Evolutionary conservation across 2,329 filamentous ascomycete species (phyloP), one percentile per base, ranked within the genome.

Genomic region (Alternaria hordeiaustralica): DNA sequence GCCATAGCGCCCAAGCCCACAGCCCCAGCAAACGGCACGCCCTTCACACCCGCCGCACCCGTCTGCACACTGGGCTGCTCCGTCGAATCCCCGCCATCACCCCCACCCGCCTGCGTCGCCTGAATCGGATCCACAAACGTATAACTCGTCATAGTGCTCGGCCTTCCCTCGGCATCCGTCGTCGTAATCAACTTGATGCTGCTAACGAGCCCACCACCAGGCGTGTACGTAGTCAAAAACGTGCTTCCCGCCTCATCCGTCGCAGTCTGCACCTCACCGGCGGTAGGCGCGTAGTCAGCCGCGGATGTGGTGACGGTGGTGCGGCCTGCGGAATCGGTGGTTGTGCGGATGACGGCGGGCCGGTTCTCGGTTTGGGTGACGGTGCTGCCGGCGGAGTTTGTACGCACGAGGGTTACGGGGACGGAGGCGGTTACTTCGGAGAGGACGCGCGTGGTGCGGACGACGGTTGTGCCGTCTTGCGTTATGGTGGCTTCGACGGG

Each of bases 151-250:
- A 84, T 75, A 2, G 82, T 84, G 36, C 71, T 77, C 4, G 70
- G 77, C 33, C 74, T 54, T 9, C 79, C 79, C 45, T 77, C 65
- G 0, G 67, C 53, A 13, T 74, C 73, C 8, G 75, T 80, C 12
- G 78, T 78, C 1, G 77, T 79, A 41, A 76, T 61, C 4, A 84
- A 67, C 28, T 80, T 75, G 26, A 85, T 64, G 50, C 75, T 75
- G 66, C 74, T 80, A 20, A 85, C 79, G 9, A 65, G 71, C 20
- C 79, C 82, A 49, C 78, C 82, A 50, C 70, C 75, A 5, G 83
- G 83, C 1, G 82, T 84, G 68, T 81, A 84, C 2, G 84, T 85
- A 3, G 83, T 82, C 55, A 83, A 66, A 59, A 84, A 79, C 4
- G 81, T 81, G 41, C 71, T 65, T 23, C 83, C 83, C 8, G 64